Evolutionary conservation across 1,284 basidiomycete species (phyloP), one percentile per base, ranked within the genome.

Genomic region (Pulchroboletus neoregius): DNA sequence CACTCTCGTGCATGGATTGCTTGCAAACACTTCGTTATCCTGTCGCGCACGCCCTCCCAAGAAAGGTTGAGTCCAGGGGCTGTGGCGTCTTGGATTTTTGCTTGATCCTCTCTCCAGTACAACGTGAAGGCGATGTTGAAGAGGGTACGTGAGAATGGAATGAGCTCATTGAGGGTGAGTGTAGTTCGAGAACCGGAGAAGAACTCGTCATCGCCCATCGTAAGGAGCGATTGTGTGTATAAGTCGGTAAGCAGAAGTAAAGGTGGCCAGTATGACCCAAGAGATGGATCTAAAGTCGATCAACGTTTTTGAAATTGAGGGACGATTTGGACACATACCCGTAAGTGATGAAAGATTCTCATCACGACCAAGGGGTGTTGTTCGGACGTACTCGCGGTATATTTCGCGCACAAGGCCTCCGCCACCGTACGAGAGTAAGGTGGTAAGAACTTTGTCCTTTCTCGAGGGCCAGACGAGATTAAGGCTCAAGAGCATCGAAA

Each of bases 131-230:
- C 85, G 30, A 92, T 76, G 54, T 91, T 88, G 42, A 92, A 68
- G 42, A 94, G 66, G 52, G 87, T 75, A 9, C 78, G 75, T 18
- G 82, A 86, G 52, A 90, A 82, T 16, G 70, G 72, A 50, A 68
- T 73, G 46, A 97, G 75, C 61, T 99, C 95, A 58, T 96, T 93
- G 7, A 94, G 66, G 0, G 77, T 76, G 3, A 99, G 75, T 6
- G 65, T 63, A 13, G 51, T 63, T 30, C 63, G 55, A 33, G 65
- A 59, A 38, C 49, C 49, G 2, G 66, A 65, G 62, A 94, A 94
- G 69, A 99, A 98, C 66, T 99, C 95, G 65, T 98, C 95, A 57
- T 99, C 96, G 2, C 91, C 91, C 73, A 99, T 89, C 0, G 94
- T 92, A 32, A 94, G 74, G 15, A 99, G 78, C 10, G 85, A 81